A percentile compares a stretch with the other conserved stretches of the same genome.
Evolutionary conservation across 2,329 filamentous ascomycete genomes (phyloP).

Genomic region (Claviceps sp.): DNA sequence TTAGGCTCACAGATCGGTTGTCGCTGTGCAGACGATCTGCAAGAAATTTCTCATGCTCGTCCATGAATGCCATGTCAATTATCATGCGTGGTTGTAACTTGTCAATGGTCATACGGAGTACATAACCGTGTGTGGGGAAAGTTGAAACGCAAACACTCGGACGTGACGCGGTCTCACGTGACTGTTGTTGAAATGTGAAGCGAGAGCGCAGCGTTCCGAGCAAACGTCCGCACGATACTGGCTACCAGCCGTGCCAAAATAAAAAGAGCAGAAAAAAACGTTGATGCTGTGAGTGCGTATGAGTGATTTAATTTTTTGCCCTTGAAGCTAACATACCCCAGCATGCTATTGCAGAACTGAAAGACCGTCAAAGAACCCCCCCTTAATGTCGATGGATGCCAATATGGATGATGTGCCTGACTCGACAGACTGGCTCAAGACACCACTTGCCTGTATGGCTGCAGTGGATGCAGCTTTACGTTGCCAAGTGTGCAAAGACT

Average conservation of each 20-base stretch:
- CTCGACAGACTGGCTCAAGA: slow-evolving; percentile 74
- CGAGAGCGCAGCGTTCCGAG: no score
- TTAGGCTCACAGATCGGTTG: slow-evolving; percentile 48
- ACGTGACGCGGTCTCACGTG: slow-evolving; percentile 25
- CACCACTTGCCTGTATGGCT: slow-evolving; percentile 51
- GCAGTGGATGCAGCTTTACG: slow-evolving; percentile 73
- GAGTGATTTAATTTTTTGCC: background rate
- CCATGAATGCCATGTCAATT: slow-evolving; percentile 24
- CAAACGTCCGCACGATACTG: background rate
- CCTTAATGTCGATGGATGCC: slow-evolving; percentile 14
- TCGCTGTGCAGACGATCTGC: slow-evolving; percentile 66
- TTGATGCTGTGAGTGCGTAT: background rate
- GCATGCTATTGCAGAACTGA: background rate
- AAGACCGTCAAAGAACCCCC: background rate
- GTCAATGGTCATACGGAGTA: no score
- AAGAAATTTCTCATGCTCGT: slow-evolving; percentile 58
- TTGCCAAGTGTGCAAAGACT: slow-evolving; percentile 97
- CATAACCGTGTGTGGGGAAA: background rate
- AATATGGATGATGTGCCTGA: slow-evolving; percentile 42
- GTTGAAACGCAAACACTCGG: background rate
- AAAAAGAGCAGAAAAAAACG: background rate
- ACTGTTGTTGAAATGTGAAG: background rate
- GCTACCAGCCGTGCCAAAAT: background rate
- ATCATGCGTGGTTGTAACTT: background rate
- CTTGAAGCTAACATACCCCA: background rate